phyloP scores from a whole-genome alignment of 805 yeast species.

The Candida dajiaensis region DNA sequence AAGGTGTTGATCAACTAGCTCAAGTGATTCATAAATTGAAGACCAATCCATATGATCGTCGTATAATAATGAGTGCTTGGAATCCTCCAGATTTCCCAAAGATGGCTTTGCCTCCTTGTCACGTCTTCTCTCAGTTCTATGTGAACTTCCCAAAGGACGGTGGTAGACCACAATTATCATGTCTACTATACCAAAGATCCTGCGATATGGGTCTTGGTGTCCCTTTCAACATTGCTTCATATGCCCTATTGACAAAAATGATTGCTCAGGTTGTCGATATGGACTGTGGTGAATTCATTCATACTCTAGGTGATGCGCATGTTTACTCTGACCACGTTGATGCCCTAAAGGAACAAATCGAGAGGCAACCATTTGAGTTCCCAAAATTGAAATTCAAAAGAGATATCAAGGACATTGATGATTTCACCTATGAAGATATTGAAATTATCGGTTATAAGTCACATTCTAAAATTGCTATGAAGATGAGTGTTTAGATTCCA shows the following conservation, averaged over 20 bases:
- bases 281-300: slow-evolving; percentile 94
- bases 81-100: slow-evolving; percentile 90
- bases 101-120: slow-evolving; percentile 99
- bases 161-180: slow-evolving; percentile 65
- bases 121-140: slow-evolving; percentile 91
- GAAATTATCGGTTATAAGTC: slow-evolving; percentile 77
- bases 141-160: slow-evolving; percentile 69
- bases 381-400: slow-evolving; percentile 74
- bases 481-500: slow-evolving; percentile 77
- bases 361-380: slow-evolving; percentile 69
- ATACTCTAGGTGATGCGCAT: slow-evolving; percentile 96
- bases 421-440: slow-evolving; percentile 84
- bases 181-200: slow-evolving; percentile 92
- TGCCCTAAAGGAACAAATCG: slow-evolving; percentile 75
- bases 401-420: slow-evolving; percentile 70
- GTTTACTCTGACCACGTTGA: slow-evolving; percentile 91
- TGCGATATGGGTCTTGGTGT: slow-evolving; percentile 99
- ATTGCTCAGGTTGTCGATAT: slow-evolving; percentile 91
- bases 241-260: slow-evolving; percentile 89
- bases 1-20: slow-evolving; percentile 87
- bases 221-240: slow-evolving; percentile 96
- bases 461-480: slow-evolving; percentile 81
- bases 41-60: slow-evolving; percentile 87
- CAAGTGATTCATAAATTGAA: slow-evolving; percentile 75
- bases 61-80: slow-evolving; percentile 97